These are phyloP conservation scores for Phoma sp. DNA, from an alignment of 2,329 filamentous ascomycete species.

Conservation along the genomic window DNA sequence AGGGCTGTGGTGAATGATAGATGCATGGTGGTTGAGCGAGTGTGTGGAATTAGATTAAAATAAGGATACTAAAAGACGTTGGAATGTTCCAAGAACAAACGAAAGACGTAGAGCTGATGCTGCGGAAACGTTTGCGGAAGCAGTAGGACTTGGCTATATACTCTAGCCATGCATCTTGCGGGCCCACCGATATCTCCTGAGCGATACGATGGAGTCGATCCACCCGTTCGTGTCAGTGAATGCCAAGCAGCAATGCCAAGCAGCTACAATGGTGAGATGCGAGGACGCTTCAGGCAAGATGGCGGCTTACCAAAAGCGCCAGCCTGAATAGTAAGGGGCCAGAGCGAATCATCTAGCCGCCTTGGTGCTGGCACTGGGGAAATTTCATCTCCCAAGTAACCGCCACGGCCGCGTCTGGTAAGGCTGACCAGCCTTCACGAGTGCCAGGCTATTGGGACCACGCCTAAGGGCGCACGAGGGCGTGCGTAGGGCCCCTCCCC, in stretches of 20 bases:
- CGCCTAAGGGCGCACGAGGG: constrained; percentile 4
- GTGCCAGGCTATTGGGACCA: constrained; percentile 10
- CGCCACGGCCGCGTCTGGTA: constrained; percentile 14
- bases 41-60: constrained; percentile 16
- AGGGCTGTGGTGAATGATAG: constrained; percentile 16
- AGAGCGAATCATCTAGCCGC: constrained; percentile 16
- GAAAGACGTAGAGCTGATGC: constrained; percentile 18
- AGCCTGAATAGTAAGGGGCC: constrained; percentile 17
- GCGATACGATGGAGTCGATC: constrained; percentile 16
- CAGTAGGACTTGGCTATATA: constrained; percentile 9
- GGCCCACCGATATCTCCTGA: constrained; percentile 14
- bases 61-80: constrained; percentile 10
- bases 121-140: constrained; percentile 15
- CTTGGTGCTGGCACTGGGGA: constrained; percentile 12
- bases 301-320: constrained; percentile 13
- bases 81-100: constrained; percentile 16
- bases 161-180: not conserved
- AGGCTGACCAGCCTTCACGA: constrained; percentile 12
- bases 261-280: not conserved
- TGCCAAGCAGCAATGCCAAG: constrained; percentile 11
- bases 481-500: not conserved
- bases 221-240: constrained; percentile 14
- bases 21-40: constrained; percentile 16
- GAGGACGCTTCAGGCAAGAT: constrained; percentile 13
- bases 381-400: constrained; percentile 14